A percentile compares a stretch with the other conserved stretches of the same genome.
These are phyloP conservation scores for Colletotrichum tropicicola DNA, from an alignment of 2,329 filamentous ascomycete genomes.

Conservation along the genomic window DNA sequence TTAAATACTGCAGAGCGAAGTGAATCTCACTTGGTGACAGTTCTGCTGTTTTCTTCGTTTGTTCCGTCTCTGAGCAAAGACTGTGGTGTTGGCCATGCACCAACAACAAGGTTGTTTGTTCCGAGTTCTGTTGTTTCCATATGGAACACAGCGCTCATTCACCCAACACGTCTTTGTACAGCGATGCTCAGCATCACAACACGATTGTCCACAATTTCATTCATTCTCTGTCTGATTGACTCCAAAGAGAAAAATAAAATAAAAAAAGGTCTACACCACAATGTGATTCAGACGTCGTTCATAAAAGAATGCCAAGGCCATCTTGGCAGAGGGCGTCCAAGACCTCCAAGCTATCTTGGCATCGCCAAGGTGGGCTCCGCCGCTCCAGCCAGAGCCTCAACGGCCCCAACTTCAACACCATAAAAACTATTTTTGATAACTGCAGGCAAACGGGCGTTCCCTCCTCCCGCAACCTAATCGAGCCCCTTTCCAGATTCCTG, in stretches of 20 bases:
- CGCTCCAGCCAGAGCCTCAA: constrained; percentile 26
- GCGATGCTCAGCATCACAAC: too few species aligned
- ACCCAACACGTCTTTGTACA: too few species aligned
- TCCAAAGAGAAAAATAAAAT: not conserved
- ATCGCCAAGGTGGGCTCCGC: not conserved
- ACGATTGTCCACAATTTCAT: too few species aligned
- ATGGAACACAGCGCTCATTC: too few species aligned
- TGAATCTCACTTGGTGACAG: not conserved
- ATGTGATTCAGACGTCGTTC: not conserved
- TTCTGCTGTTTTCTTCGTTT: not conserved
- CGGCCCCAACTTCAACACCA: constrained; percentile 7
- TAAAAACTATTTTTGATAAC: not conserved
- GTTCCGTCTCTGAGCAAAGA: too few species aligned
- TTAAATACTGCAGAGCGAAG: not conserved
- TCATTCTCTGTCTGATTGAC: too few species aligned
- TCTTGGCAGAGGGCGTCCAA: constrained; percentile 12
- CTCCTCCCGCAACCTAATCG: constrained; percentile 8
- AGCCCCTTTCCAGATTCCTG: not conserved
- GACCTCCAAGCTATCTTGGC: not conserved
- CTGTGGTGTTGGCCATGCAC: too few species aligned
- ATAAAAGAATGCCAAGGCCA: constrained; percentile 17
- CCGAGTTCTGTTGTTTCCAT: too few species aligned
- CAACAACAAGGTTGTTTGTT: too few species aligned
- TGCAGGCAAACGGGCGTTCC: not conserved
- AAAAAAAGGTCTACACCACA: not conserved